Percentiles rank a stretch among this genome's conserved stretches.
These are phyloP conservation scores for Dacryopinax primogenitus DNA, from an alignment of 768 basidiomycete species.

Conservation along the genomic window DNA sequence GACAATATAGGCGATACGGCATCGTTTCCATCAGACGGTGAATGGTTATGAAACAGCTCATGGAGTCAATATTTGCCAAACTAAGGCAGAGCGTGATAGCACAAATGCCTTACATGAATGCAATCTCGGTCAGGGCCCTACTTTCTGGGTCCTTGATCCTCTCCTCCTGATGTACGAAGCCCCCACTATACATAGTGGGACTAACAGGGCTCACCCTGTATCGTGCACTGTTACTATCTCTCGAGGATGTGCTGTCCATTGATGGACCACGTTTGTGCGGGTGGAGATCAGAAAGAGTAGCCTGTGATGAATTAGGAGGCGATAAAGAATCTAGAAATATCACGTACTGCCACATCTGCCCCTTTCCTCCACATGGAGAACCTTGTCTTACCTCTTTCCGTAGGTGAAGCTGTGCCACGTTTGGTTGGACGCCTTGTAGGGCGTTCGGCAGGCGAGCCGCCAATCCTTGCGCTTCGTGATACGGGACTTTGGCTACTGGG, in stretches of 20 bases:
- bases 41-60: too few species aligned
- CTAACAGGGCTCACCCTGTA: background rate
- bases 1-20: too few species aligned
- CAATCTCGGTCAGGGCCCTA: conserved; percentile 1
- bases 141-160: background rate
- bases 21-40: too few species aligned
- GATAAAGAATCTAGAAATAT: background rate
- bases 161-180: conserved; percentile 1
- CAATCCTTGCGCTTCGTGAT: background rate
- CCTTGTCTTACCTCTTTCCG: background rate
- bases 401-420: background rate
- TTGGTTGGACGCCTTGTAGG: background rate
- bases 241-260: background rate
- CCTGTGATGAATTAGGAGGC: background rate
- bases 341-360: background rate
- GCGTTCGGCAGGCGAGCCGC: background rate
- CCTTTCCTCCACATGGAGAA: background rate
- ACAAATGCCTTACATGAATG: conserved; percentile 1
- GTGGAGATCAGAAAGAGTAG: background rate
- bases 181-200: background rate
- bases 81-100: too few species aligned
- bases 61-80: too few species aligned
- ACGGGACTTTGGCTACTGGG: background rate
- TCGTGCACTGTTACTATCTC: background rate
- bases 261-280: background rate